Conservation (phyloP, 2,329 filamentous ascomycete genomes). For the Diplodia sapinea region DNA sequence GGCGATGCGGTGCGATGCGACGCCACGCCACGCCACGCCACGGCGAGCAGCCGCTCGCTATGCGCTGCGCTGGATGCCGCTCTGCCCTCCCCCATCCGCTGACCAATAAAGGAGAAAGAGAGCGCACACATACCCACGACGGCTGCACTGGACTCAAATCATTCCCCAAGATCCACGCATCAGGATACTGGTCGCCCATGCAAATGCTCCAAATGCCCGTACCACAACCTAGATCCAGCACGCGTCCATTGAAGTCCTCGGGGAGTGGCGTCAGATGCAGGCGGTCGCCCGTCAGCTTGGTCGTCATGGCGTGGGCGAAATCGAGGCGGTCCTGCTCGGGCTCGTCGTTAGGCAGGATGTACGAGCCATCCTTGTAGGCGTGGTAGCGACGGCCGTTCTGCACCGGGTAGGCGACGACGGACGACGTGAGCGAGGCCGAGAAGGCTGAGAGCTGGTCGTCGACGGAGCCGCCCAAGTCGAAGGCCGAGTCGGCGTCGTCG, state of each 20-base stretch:
- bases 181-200: constrained; percentile 37
- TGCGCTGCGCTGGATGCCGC: too few species aligned
- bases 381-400: constrained; percentile 42
- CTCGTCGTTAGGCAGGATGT: constrained; percentile 43
- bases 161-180: constrained; percentile 36
- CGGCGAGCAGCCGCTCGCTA: too few species aligned
- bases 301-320: constrained; percentile 44
- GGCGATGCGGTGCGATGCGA: too few species aligned
- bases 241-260: constrained; percentile 22
- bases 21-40: too few species aligned
- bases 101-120: too few species aligned
- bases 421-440: constrained; percentile 25
- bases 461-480: constrained; percentile 35
- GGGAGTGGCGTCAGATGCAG: constrained; percentile 36
- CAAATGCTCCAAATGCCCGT: constrained; percentile 47
- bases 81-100: too few species aligned
- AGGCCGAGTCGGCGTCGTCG: background rate
- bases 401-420: constrained; percentile 34
- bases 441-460: constrained; percentile 33
- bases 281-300: constrained; percentile 44
- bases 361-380: constrained; percentile 39
- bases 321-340: constrained; percentile 45
- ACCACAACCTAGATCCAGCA: constrained; percentile 41
- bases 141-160: constrained; percentile 60
- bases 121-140: constrained; percentile 37